These are phyloP conservation scores for Canavalia gladiata DNA, from an alignment of 306 rosid genomes.

Conservation along the genomic window DNA sequence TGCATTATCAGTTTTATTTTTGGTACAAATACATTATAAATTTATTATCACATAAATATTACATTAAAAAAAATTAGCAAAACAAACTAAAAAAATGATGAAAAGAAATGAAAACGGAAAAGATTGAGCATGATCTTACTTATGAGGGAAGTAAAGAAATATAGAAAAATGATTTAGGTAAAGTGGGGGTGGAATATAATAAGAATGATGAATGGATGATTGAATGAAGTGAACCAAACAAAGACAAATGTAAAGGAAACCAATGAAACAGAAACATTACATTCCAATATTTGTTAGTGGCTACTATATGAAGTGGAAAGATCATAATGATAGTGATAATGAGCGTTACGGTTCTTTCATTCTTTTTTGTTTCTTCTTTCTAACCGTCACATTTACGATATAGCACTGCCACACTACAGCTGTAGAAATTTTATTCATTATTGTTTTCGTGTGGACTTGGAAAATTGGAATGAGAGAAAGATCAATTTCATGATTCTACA, in stretches of 20 bases:
- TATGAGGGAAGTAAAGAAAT: neutral
- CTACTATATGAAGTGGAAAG: neutral
- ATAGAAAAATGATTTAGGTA: neutral
- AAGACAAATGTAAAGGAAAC: neutral
- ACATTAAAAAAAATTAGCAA: neutral
- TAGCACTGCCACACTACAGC: conserved; percentile 17
- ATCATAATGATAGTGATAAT: neutral
- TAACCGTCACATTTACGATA: conserved; percentile 9
- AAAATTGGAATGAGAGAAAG: conserved; percentile 4
- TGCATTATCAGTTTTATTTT: neutral
- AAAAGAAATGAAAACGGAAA: neutral
- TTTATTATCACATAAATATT: neutral
- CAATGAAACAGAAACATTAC: conserved; percentile 15
- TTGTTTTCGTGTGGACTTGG: conserved; percentile 13
- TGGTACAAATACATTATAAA: too few relatives aligned
- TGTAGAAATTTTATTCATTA: conserved; percentile 8
- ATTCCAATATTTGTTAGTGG: conserved; percentile 24
- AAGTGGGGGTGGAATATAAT: neutral
- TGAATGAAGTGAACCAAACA: neutral
- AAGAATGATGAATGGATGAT: conserved; percentile 37
- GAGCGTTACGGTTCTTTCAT: neutral
- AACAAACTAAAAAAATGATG: too few relatives aligned
- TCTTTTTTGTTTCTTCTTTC: neutral
- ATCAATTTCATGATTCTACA: neutral
- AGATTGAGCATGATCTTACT: neutral